Evolutionary conservation across 2,329 filamentous ascomycete genomes (phyloP), one percentile per base, ranked within the genome.

Genomic region (Chrysosporium keratinophilum): DNA sequence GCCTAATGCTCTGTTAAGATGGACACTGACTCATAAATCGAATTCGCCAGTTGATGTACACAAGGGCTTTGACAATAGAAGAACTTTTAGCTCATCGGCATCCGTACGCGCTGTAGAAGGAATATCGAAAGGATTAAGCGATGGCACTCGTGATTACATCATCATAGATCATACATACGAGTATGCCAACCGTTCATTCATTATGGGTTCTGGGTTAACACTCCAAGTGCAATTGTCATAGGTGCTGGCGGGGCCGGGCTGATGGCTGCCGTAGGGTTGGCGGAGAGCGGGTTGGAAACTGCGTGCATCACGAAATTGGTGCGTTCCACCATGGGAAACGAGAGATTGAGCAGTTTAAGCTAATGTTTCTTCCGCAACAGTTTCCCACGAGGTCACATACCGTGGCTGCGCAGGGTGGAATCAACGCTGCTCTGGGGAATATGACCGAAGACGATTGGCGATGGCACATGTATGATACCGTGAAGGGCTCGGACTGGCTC

Each of bases 391-490:
- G 58, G 37, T 61, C 60, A 20, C 58, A 61, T 40, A 61, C 58
- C 3, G 57, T 57, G 7, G 57, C 57, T 31, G 78, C 78, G 7
- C 78, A 80, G 64, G 77, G 78, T 12, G 78, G 78, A 5, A 80
- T 79, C 63, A 71, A 71, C 54, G 69, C 69, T 56, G 69, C 69
- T 45, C 67, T 71, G 59, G 69, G 69, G 65, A 71, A 71, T 77
- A 96, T 96, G 90, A 89, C 95, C 79, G 82, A 91, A 77, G 90
- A 96, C 67, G 89, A 96, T 76, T 96, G 90, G 90, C 84, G 89
- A 78, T 96, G 90, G 90, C 90, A 96, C 76, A 96, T 96, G 90
- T 96, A 96, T 78, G 90, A 96, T 72, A 96, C 90, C 42, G 90
- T 96, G 69, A 96, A 96, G 79, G 90, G 90, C 61, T 95, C 88